Evolutionary conservation across 495 filamentous ascomycete genomes (phyloP).

Genomic region (Articulospora tetracladia): DNA sequence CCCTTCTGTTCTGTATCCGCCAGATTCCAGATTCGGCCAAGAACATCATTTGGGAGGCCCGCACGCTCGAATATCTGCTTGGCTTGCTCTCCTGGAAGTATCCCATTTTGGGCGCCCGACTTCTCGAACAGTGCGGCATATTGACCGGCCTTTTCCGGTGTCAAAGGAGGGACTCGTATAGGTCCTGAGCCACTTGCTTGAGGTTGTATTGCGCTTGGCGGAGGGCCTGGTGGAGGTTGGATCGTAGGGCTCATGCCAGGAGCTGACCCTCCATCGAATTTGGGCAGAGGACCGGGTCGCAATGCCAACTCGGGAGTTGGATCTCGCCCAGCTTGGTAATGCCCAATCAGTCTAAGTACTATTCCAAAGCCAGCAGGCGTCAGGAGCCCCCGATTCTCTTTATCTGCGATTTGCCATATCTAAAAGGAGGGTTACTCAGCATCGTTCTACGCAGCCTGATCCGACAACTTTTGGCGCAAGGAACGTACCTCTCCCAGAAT

Average conservation of each 20-base stretch:
- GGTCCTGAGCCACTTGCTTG: slow-evolving; percentile 64
- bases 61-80: slow-evolving; percentile 95
- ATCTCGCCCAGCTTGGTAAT: slow-evolving; percentile 81
- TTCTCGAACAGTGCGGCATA: slow-evolving; percentile 85
- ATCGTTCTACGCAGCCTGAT: slow-evolving; percentile 1
- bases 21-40: slow-evolving; percentile 92
- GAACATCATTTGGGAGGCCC: slow-evolving; percentile 79
- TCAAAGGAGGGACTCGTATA: slow-evolving; percentile 86
- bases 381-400: slow-evolving; percentile 89
- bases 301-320: slow-evolving; percentile 70
- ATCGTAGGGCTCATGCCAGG: slow-evolving; percentile 30
- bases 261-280: slow-evolving; percentile 64
- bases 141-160: slow-evolving; percentile 82
- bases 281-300: slow-evolving; percentile 80
- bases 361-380: slow-evolving; percentile 88
- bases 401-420: slow-evolving; percentile 99
- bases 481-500: slow-evolving; percentile 80
- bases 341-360: slow-evolving; percentile 89
- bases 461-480: background rate
- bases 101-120: slow-evolving; percentile 70
- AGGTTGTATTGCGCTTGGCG: slow-evolving; percentile 50
- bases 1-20: slow-evolving; percentile 91
- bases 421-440: slow-evolving; percentile 32
- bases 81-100: slow-evolving; percentile 86
- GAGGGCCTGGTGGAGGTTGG: slow-evolving; percentile 45